Base-by-base conservation (phyloP, 73 alveolate species). In the Diophrys appendiculata region DNA sequence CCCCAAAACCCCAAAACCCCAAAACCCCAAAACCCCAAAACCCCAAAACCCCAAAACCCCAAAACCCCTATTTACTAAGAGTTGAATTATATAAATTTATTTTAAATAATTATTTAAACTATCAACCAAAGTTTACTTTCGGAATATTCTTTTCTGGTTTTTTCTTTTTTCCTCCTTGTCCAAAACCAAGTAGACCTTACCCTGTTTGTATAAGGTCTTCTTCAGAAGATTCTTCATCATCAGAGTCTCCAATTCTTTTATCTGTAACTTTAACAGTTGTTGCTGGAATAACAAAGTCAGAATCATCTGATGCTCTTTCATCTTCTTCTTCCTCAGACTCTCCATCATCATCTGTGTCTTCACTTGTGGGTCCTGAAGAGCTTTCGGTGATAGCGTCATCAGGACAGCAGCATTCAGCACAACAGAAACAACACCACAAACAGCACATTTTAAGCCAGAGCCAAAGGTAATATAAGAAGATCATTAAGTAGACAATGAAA, bases 201-300 rank as follows among this genome's bases (percentile, higher is more conserved):
- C 60, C 60, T 43, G 60, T 43, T 18, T 5, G 5, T 43, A 11
- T 43, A 43, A 43, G 60, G 18, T 43, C 60, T 43, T 43, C 60
- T 18, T 43, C 60, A 43, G n/a, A 11, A 5, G 5, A 5, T 43
- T 43, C 60, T 18, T 43, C 60, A 43, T 5, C 5, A 5, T 18
- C 60, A 43, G 60, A 43, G 18, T 43, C 60, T 18, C 60, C 60
- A 43, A 43, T 43, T 18, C 60, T 43, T 18, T 43, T 43, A 43
- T 43, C 60, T 43, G 60, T 43, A 43, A 43, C 60, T 43, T 43
- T 43, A 5, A 43, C 60, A 43, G 18, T 43, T 11, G 60, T 43
- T 11, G 60, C 60, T 43, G 60, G 60, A 43, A 43, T 43, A 43
- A 43, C 60, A 43, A 43, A 43, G 60, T 43, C 60, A 43, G 60